A percentile compares a stretch with the other conserved stretches of the same genome.
Conservation (phyloP, 1,139 yeast genomes). For the Scheffersomyces stambukii region DNA sequence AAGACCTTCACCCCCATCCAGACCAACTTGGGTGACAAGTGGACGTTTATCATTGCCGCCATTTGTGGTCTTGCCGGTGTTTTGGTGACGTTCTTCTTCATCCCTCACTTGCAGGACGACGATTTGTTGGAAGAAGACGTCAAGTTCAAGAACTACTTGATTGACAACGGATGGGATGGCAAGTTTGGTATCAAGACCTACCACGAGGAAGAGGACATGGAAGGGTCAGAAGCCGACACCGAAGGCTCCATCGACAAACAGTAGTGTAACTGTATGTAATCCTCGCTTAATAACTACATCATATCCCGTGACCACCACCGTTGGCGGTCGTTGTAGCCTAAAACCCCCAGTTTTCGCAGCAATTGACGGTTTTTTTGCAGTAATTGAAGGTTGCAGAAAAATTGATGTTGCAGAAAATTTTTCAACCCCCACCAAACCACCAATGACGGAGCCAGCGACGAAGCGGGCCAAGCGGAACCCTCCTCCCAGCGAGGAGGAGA, state of each 20-base stretch:
- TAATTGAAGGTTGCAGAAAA: conserved; percentile 1
- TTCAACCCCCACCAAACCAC: not conserved
- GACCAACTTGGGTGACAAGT: conserved; percentile 24
- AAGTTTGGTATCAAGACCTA: conserved; percentile 43
- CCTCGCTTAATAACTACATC: too few relatives aligned
- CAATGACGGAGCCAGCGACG: not conserved
- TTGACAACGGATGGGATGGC: conserved; percentile 67
- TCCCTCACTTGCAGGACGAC: conserved; percentile 65
- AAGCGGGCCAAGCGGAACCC: too few relatives aligned
- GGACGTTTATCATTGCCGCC: conserved; percentile 60
- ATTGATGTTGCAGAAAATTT: conserved; percentile 1
- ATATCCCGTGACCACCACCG: too few relatives aligned
- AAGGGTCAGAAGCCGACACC: conserved; percentile 3
- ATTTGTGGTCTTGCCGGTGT: conserved; percentile 67
- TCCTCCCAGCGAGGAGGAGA: conserved; percentile 14
- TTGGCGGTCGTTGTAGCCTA: too few relatives aligned
- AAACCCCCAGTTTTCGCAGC: conserved; percentile 1
- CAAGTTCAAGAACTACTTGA: conserved; percentile 56
- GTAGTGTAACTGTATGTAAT: too few relatives aligned
- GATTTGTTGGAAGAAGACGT: conserved; percentile 67
- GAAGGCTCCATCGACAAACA: not conserved
- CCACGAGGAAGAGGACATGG: conserved; percentile 14
- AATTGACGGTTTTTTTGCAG: conserved; percentile 3
- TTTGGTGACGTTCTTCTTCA: conserved; percentile 52
- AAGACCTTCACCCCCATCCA: conserved; percentile 43